These are phyloP conservation scores for Capsella rubella DNA, from an alignment of 441 rosid species.

Conservation along the genomic window DNA sequence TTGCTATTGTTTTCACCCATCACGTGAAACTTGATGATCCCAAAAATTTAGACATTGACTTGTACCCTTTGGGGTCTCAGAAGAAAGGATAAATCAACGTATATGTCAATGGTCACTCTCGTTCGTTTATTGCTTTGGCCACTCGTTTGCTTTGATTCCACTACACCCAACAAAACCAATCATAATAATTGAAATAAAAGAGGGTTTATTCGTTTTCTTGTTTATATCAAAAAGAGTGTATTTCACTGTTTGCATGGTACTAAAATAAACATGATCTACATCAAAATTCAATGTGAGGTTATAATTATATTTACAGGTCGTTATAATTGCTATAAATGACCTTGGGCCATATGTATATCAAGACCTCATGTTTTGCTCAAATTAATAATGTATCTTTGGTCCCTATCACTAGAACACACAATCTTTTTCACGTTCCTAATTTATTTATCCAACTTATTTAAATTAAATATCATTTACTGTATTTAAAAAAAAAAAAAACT, in stretches of 20 bases:
- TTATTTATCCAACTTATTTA: too few species aligned
- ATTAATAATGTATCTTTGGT: constrained; percentile 20
- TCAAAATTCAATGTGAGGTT: not conserved
- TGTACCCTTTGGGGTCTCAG: constrained; percentile 6
- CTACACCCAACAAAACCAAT: constrained; percentile 17
- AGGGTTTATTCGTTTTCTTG: not conserved
- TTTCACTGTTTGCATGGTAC: not conserved
- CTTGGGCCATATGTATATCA: constrained; percentile 25
- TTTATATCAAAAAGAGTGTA: too few species aligned
- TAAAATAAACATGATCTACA: not conserved
- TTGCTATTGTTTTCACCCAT: constrained; percentile 6
- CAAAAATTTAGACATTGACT: not conserved
- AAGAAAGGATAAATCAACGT: not conserved
- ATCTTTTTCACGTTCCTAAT: constrained; percentile 36
- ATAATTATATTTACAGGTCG: not conserved
- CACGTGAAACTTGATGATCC: constrained; percentile 41
- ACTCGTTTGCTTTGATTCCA: constrained; percentile 23
- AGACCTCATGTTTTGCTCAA: not conserved
- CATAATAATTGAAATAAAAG: constrained; percentile 6
- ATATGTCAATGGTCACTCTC: constrained; percentile 28
- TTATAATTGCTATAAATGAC: not conserved
- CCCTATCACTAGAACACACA: constrained; percentile 29
- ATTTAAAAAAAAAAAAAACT: too few species aligned
- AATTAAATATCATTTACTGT: too few species aligned
- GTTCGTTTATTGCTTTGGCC: constrained; percentile 31